Base-by-base conservation (phyloP, 352 stramenopile genomes). In the Phytophthora fragariae region DNA sequence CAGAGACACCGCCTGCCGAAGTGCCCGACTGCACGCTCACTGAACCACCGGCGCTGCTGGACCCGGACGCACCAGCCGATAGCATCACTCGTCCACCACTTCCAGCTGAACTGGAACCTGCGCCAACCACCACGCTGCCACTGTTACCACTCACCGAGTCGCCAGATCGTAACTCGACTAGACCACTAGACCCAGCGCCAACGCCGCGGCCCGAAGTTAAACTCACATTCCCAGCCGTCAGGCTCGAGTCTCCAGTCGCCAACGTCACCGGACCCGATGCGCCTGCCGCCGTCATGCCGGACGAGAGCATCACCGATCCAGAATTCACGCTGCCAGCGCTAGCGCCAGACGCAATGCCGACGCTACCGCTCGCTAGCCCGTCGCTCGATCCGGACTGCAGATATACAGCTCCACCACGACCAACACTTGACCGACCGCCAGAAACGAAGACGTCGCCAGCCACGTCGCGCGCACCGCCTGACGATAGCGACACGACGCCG, bases 301-400 rank as follows among this genome's bases (percentile, higher is more conserved):
- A 49, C 41, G 41, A 19, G 15, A 49, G 12, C 12, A n/a, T 49
- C 12, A 49, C 41, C 14, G 41, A 49, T 15, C 41, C 41, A 19
- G 41, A 49, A 19, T 11, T 49, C 41, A 49, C 41, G 17, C 41
- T 49, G 41, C 41, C 41, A n/a, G 41, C 14, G 17, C 41, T 49
- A 19, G 41, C 41, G 41, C 41, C 41, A 49, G 41, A 67, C 50
- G 17, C 47, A 49, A 65, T 57, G 27, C 46, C 49, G 44, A 65
- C 44, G 35, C 29, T 35, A 19, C 70, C 70, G 46, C 70, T 68
- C 12, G 17, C 56, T 37, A 47, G 21, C 15, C 24, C 31, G 19
- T 73, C 60, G 53, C 64, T 69, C 33, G 41, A 27, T 35, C 70
- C 70, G 41, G 63, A 69, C 33, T 64, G 35, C 15, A 74, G n/a